phyloP scores from a whole-genome alignment of 352 stramenopile genomes.

The Phytophthora citricola region DNA sequence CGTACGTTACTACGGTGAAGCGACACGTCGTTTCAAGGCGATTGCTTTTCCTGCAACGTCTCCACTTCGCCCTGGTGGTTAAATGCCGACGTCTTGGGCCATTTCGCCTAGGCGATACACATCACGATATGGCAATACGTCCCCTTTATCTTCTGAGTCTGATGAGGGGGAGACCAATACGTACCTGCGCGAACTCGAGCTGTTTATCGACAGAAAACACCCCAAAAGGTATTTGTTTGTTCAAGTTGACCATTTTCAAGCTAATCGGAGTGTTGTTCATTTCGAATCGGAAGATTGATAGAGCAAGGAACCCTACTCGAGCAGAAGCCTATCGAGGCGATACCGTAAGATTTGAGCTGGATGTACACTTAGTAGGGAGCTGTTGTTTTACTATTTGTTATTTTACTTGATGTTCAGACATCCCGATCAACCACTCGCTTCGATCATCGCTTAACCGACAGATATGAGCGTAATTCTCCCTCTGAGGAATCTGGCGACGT shows the following conservation, averaged over 20 bases:
- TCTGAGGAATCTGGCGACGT: slow-evolving; percentile 13
- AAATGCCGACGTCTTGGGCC: slow-evolving; percentile 21
- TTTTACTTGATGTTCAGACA: too few relatives aligned
- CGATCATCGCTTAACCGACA: background rate
- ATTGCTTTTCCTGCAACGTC: too few relatives aligned
- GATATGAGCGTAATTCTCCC: background rate
- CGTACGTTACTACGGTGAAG: slow-evolving; percentile 33
- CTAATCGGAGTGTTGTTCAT: background rate
- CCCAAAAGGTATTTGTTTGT: slow-evolving; percentile 4
- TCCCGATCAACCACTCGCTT: background rate
- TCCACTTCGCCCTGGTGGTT: slow-evolving; percentile 1
- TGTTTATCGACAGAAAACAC: background rate
- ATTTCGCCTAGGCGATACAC: background rate
- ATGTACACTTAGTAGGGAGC: background rate
- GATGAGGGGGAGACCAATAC: slow-evolving; percentile 2
- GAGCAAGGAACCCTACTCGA: background rate
- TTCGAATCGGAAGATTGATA: slow-evolving; percentile 7
- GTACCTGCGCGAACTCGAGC: background rate
- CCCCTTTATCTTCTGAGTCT: slow-evolving; percentile 12
- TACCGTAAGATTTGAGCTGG: slow-evolving; percentile 5
- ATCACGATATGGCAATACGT: slow-evolving; percentile 2
- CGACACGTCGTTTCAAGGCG: slow-evolving; percentile 32
- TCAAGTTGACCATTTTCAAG: background rate
- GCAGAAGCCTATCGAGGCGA: slow-evolving; percentile 4
- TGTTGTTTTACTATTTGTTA: background rate